Conservation (phyloP, 1,284 basidiomycete genomes). For the Trichosporon sp. region DNA sequence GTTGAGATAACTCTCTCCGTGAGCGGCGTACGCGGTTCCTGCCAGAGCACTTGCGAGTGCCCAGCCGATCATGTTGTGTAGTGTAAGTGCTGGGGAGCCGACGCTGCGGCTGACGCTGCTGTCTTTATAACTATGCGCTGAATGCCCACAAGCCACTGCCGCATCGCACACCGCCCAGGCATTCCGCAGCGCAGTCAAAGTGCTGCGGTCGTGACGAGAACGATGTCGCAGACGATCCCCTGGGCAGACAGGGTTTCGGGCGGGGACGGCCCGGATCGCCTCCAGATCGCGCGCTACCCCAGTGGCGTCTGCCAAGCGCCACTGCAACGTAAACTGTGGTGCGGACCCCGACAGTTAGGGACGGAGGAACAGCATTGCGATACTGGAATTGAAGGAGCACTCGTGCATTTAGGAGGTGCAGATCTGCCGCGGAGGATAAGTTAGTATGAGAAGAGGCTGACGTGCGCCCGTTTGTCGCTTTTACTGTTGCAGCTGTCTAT, state of each 20-base stretch:
- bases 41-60: neutral
- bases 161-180: neutral
- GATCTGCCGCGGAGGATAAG: neutral
- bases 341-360: neutral
- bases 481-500: neutral
- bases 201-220: neutral
- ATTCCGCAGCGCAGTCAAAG: neutral
- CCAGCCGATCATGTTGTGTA: neutral
- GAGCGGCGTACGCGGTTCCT: neutral
- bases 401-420: neutral
- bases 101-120: too few species aligned
- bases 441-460: neutral
- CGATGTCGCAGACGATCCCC: neutral
- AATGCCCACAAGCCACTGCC: neutral
- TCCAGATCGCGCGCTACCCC: neutral
- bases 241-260: conserved; percentile 1
- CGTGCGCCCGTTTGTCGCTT: neutral
- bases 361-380: neutral
- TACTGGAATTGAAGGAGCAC: neutral
- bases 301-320: conserved; percentile 8
- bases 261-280: neutral
- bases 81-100: neutral
- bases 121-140: neutral
- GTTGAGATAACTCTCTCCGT: conserved; percentile 9
- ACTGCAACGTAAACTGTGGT: conserved; percentile 6